Conservation (phyloP, 2,329 filamentous ascomycete species). For the Piedraia hortae region DNA sequence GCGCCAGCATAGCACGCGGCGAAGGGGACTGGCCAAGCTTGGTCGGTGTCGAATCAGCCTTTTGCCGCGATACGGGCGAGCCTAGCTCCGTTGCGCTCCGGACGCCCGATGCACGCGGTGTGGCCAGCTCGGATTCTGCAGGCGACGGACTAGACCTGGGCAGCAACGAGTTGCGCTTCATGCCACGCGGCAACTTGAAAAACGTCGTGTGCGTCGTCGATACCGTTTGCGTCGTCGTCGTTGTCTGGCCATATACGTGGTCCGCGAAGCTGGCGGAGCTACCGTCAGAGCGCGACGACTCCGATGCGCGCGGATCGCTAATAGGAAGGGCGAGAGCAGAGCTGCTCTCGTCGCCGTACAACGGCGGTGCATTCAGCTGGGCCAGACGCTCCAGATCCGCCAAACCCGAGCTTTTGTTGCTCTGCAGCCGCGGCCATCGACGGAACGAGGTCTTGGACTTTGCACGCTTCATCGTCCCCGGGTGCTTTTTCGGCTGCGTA, state of each 20-base stretch:
- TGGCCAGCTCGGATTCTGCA: slow-evolving; percentile 12
- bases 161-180: slow-evolving; percentile 54
- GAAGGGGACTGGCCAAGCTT: too few species aligned
- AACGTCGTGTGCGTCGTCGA: slow-evolving; percentile 34
- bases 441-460: slow-evolving; percentile 6
- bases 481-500: slow-evolving; percentile 1
- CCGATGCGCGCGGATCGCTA: slow-evolving; percentile 33
- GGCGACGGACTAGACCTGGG: too few species aligned
- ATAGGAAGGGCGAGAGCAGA: slow-evolving; percentile 35
- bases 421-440: slow-evolving; percentile 8
- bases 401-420: slow-evolving; percentile 10
- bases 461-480: too few species aligned
- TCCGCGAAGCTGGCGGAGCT: slow-evolving; percentile 28
- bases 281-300: slow-evolving; percentile 72
- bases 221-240: slow-evolving; percentile 34
- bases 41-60: too few species aligned
- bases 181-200: slow-evolving; percentile 52
- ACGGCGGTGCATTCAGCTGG: slow-evolving; percentile 19
- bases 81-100: too few species aligned
- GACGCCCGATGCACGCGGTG: slow-evolving; percentile 15
- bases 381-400: slow-evolving; percentile 23
- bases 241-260: slow-evolving; percentile 26
- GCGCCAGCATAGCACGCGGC: too few species aligned
- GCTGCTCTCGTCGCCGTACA: slow-evolving; percentile 32
- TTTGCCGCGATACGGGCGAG: too few species aligned